Evolutionary conservation across 169 alveolate genomes (phyloP).

Genomic region (Plasmodium adleri): DNA sequence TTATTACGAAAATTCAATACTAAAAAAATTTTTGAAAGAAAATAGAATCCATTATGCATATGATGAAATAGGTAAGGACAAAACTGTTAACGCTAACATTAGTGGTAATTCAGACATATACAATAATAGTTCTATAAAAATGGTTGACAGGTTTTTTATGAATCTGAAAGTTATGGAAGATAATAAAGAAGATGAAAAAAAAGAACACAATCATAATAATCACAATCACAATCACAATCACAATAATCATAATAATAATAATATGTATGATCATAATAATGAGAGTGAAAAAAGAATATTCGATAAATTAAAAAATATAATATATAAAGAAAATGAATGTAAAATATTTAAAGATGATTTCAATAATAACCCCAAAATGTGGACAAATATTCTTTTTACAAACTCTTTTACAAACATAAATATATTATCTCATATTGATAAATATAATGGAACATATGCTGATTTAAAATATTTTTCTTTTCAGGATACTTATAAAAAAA

Average conservation of each 20-base stretch:
- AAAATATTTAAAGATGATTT: slow-evolving; percentile 10
- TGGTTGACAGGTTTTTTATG: slow-evolving; percentile 50
- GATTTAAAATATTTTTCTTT: slow-evolving; percentile 31
- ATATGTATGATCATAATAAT: background rate
- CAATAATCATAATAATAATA: background rate
- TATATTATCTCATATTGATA: slow-evolving; percentile 55
- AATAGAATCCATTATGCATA: slow-evolving; percentile 60
- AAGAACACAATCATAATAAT: background rate
- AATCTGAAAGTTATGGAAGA: slow-evolving; percentile 2
- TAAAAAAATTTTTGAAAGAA: slow-evolving; percentile 47
- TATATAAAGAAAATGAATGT: slow-evolving; percentile 21
- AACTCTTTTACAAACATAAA: slow-evolving; percentile 43
- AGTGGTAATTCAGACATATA: background rate
- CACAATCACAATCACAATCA: background rate
- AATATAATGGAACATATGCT: slow-evolving; percentile 38
- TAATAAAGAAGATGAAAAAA: background rate
- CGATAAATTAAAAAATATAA: slow-evolving; percentile 10
- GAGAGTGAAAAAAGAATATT: too few species aligned
- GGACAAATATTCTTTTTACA: slow-evolving; percentile 39
- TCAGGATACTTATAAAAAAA: slow-evolving; percentile 16
- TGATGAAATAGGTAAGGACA: slow-evolving; percentile 46
- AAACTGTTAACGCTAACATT: background rate
- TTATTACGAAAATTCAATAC: slow-evolving; percentile 17
- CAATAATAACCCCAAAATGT: slow-evolving; percentile 45
- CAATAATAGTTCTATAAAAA: slow-evolving; percentile 9